A percentile compares a stretch with the other conserved stretches of the same genome.
Evolutionary conservation across 2,329 filamentous ascomycete genomes (phyloP).

Genomic region (Epichloe baconii): DNA sequence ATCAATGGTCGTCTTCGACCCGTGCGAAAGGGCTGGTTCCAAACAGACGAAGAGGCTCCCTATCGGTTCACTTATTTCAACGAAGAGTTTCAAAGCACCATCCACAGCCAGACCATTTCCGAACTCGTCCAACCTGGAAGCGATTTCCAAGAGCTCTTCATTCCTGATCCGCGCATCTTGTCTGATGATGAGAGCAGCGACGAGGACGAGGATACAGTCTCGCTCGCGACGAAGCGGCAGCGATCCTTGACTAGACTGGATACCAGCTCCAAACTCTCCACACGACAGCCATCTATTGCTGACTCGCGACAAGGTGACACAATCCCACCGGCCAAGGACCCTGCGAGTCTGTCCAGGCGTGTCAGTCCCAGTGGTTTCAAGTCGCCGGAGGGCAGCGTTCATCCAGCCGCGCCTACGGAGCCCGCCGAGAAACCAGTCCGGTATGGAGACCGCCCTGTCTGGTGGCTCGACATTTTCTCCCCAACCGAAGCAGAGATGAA

Average conservation of each 20-base stretch:
- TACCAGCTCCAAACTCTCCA: conserved; percentile 30
- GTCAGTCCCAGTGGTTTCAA: conserved; percentile 34
- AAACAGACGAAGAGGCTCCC: conserved; percentile 76
- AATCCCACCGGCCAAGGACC: conserved; percentile 18
- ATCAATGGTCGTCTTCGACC: conserved; percentile 81
- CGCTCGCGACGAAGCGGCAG: conserved; percentile 13
- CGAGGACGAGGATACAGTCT: conserved; percentile 27
- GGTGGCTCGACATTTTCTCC: conserved; percentile 88
- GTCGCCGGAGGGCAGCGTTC: conserved; percentile 18
- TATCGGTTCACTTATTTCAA: conserved; percentile 99
- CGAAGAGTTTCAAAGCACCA: conserved; percentile 88
- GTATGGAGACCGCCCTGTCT: conserved; percentile 77
- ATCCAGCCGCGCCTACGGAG: conserved; percentile 8
- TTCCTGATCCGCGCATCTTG: conserved; percentile 69
- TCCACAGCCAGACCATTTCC: conserved; percentile 90
- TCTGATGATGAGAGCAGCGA: conserved; percentile 62
- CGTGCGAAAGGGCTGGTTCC: conserved; percentile 68
- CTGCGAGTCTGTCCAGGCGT: conserved; percentile 27
- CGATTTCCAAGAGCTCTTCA: conserved; percentile 77
- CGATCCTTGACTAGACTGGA: conserved; percentile 15
- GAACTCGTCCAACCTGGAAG: conserved; percentile 78
- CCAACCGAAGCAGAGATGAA: conserved; percentile 96
- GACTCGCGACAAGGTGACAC: conserved; percentile 16
- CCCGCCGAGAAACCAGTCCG: conserved; percentile 32
- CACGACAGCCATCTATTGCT: conserved; percentile 32